Evolutionary conservation across 2,329 filamentous ascomycete species (phyloP), one percentile per base, ranked within the genome.

Genomic region (Emergomyces pasteurianus): DNA sequence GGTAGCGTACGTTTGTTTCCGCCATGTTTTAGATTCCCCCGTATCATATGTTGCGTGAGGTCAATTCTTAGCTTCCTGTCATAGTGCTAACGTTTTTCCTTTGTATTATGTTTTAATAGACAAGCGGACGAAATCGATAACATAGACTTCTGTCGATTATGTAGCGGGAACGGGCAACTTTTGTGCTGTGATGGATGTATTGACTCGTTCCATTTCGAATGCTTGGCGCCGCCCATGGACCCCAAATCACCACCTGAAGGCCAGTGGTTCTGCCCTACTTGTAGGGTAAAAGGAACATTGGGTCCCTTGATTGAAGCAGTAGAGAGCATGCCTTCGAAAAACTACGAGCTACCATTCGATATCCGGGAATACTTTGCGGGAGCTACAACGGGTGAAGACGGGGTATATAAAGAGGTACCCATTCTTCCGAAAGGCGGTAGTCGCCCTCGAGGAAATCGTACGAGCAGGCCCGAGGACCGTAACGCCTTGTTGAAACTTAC

Each of bases 121-220:
- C 59, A 59, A 53, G 42, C 62, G 42, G 63, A 61, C 26, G 63
- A 66, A 58, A 60, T 65, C 67, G 87, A 96, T 64, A 95, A 95
- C 73, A 90, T 94, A 73, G 92, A 97, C 73, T 87, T 88, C 70
- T 99, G 92, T 78, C 87, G 87, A 63, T 85, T 90, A 53, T 99
- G 94, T 76, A 85, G 87, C 69, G 88, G 88, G 65, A 88, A 85
- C 66, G 92, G 92, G 61, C 85, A 90, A 67, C 83, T 99, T 64
- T 82, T 97, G 65, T 96, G 92, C 76, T 99, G 94, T 74, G 94
- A 97, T 77, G 89, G 88, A 64, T 99, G 94, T 76, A 84, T 87
- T 63, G 85, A 90, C 66, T 90, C 92, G 6, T 96, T 95, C 75
- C 94, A 97, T 75, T 90, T 94, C 72, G 81, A 84, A 62, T 97